Base-by-base conservation (phyloP, 148 eudicot species). In the Vaccinium macrocarpon region DNA sequence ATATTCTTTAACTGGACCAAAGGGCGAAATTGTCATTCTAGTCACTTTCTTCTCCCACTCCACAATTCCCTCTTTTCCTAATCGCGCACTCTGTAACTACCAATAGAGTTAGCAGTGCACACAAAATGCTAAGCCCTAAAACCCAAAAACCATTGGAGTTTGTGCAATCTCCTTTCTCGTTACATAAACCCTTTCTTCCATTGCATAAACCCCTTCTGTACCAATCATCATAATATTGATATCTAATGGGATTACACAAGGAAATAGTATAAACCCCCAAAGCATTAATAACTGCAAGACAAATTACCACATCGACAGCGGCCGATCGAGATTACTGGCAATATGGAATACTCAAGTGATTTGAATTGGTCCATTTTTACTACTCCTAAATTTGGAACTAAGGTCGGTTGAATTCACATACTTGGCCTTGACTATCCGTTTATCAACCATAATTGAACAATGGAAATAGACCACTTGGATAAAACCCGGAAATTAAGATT, bases 211-310 rank as follows among this genome's bases (percentile, higher is more conserved):
- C 32, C 86, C 84, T 27, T 85, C 82, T 53, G 76, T 86, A 51
- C 86, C 73, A 78, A 92, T 82, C 74, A 89, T 91, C 5, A 88
- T 21, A 16, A 66, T 11, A 71, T 79, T 86, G 18, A 18, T 15
- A 18, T 79, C 90, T 48, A 92, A 74, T 51, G 89, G 68, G 50
- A 73, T 89, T 38, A 86, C 90, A 81, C 84, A 93, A 5, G 96
- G 98, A 85, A 87, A 95, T 16, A 95, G 81, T 75, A 95, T 79
- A 84, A 91, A 90, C 38, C 84, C 96, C 97, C 76, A 87, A 90
- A 55, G 97, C 95, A 50, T 92, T 87, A 73, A 94, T 79, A 35
- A 93, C 98, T 76, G 96, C 95, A 68, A 94, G 90, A 80, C 92
- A 76, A 86, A 94, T 91, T 52, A 93, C 55, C 57, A 93, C 84